A percentile compares a stretch with the other conserved stretches of the same genome.
Evolutionary conservation across 306 rosid species (phyloP).

Genomic region (Citrullus amarus): DNA sequence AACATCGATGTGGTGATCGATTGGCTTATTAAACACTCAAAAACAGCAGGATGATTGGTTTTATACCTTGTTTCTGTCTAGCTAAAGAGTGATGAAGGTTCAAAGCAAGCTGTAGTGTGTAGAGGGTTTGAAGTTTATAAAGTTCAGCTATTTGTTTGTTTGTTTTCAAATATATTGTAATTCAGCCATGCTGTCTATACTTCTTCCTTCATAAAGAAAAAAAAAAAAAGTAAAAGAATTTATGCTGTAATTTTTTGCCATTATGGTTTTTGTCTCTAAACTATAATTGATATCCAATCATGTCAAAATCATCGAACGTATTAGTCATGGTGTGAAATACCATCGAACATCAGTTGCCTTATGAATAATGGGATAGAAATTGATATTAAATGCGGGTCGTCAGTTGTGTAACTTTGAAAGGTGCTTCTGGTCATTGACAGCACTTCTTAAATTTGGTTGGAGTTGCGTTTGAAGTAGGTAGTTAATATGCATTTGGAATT

Average conservation of each 20-base stretch:
- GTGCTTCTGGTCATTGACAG: neutral
- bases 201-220: neutral
- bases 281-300: neutral
- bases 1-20: slow-evolving; percentile 87
- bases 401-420: neutral
- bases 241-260: neutral
- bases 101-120: neutral
- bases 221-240: neutral
- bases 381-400: neutral
- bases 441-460: too few species aligned
- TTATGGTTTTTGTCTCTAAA: neutral
- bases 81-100: neutral
- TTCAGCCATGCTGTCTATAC: neutral
- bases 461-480: too few species aligned
- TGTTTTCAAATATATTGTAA: neutral
- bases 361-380: neutral
- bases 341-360: neutral
- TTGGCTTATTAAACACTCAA: slow-evolving; percentile 96
- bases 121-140: neutral
- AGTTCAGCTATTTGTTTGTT: neutral
- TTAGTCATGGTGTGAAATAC: neutral
- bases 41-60: slow-evolving; percentile 40
- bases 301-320: neutral
- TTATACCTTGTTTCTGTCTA: neutral
- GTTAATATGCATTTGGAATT: too few species aligned